Percentiles rank a stretch among this genome's conserved stretches.
phyloP scores from a whole-genome alignment of 192 early-diverging fungal species.

The Backusella luteola region DNA sequence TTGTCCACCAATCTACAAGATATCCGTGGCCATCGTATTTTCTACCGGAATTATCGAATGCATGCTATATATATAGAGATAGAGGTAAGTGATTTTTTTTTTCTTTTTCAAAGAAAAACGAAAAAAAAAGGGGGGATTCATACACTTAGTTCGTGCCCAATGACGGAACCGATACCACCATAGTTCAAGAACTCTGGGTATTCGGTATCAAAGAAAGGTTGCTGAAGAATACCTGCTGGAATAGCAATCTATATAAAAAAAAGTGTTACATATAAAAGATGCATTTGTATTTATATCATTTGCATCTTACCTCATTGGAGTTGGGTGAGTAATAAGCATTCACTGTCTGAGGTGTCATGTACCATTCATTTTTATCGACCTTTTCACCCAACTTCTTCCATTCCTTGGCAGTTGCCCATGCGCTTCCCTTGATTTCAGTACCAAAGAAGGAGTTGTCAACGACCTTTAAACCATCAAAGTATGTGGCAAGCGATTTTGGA shows the following conservation, averaged over 20 bases:
- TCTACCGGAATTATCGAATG: constrained; percentile 63
- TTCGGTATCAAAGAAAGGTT: constrained; percentile 55
- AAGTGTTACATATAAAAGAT: background rate
- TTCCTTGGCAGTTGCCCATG: constrained; percentile 35
- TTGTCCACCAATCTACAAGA: constrained; percentile 45
- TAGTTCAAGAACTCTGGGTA: constrained; percentile 65
- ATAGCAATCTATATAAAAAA: constrained; percentile 40
- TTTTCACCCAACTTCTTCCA: constrained; percentile 32
- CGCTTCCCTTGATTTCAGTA: constrained; percentile 50
- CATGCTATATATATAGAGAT: constrained; percentile 44
- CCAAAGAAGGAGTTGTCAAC: constrained; percentile 54
- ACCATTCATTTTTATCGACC: constrained; percentile 50
- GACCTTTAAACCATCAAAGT: constrained; percentile 52
- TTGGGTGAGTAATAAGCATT: constrained; percentile 57
- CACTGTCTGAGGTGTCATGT: constrained; percentile 57
- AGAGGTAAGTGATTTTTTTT: background rate
- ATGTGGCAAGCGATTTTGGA: constrained; percentile 43
- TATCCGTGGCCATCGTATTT: constrained; percentile 55
- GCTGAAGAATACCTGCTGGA: constrained; percentile 62
- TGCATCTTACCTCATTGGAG: constrained; percentile 36
- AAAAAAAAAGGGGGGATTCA: background rate
- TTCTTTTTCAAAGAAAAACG: background rate
- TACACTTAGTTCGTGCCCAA: constrained; percentile 75
- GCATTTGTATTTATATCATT: background rate
- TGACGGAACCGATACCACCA: constrained; percentile 65